phyloP scores from a whole-genome alignment of 306 rosid genomes.

The Carpinus fangiana region DNA sequence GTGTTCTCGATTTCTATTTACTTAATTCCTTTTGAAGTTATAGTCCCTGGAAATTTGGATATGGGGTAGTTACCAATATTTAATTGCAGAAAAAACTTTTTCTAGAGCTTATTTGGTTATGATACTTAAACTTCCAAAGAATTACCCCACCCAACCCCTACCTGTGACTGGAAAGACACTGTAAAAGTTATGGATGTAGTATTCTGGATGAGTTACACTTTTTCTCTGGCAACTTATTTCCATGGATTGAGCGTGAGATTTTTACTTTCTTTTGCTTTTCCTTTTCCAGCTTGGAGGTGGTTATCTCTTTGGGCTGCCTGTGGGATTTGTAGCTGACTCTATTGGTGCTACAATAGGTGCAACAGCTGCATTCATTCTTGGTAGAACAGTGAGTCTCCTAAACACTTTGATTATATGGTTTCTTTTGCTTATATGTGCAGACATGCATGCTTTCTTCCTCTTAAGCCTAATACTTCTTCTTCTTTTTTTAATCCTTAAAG shows the following conservation, averaged over 20 bases:
- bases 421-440: background rate
- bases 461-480: background rate
- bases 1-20: background rate
- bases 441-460: background rate
- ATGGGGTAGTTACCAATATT: background rate
- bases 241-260: background rate
- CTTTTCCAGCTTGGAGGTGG: slow-evolving; percentile 61
- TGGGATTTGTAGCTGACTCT: slow-evolving; percentile 59
- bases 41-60: background rate
- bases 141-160: background rate
- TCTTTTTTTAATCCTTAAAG: background rate
- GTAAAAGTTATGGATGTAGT: background rate
- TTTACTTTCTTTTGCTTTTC: background rate
- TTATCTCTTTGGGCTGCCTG: slow-evolving; percentile 60
- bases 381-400: slow-evolving; percentile 48
- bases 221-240: background rate
- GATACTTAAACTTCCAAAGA: background rate
- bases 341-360: slow-evolving; percentile 65
- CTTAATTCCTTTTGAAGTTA: background rate
- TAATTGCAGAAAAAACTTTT: background rate
- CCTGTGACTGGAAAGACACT: background rate
- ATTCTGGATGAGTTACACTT: background rate
- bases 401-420: slow-evolving; percentile 1
- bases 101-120: background rate
- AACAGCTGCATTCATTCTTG: slow-evolving; percentile 52